A percentile compares a stretch with the other conserved stretches of the same genome.
These are phyloP conservation scores for Verticillium dahliae DNA, from an alignment of 2,329 filamentous ascomycete species.

Conservation along the genomic window DNA sequence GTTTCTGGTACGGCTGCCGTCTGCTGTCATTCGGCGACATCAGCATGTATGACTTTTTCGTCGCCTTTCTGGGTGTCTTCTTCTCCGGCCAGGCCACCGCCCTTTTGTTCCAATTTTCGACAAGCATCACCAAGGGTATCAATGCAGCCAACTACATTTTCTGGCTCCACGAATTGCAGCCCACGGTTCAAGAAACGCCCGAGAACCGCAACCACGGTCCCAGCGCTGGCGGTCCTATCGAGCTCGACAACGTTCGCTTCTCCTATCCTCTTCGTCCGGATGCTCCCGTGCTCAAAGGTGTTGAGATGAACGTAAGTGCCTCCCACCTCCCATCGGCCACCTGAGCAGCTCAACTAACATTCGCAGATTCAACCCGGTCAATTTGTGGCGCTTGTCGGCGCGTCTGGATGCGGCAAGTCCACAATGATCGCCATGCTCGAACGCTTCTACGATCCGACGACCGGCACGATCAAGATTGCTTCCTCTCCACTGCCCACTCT, in stretches of 20 bases:
- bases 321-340: neutral
- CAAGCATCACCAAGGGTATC: constrained; percentile 44
- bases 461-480: constrained; percentile 40
- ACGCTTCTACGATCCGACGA: constrained; percentile 34
- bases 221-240: constrained; percentile 28
- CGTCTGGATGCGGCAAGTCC: constrained; percentile 53
- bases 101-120: constrained; percentile 39
- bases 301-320: constrained; percentile 27
- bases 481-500: constrained; percentile 31
- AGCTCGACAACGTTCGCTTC: constrained; percentile 52
- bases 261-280: constrained; percentile 48
- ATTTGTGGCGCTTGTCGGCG: constrained; percentile 48
- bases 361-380: constrained; percentile 34
- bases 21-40: constrained; percentile 30
- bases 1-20: constrained; percentile 34
- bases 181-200: constrained; percentile 32
- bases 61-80: constrained; percentile 45
- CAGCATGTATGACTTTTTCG: constrained; percentile 34
- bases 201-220: constrained; percentile 31
- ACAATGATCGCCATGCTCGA: constrained; percentile 50
- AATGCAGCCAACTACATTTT: constrained; percentile 43
- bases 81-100: constrained; percentile 34
- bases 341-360: constrained; percentile 1
- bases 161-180: constrained; percentile 36
- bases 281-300: constrained; percentile 31